A percentile compares a stretch with the other conserved stretches of the same genome.
Evolutionary conservation across 2,329 filamentous ascomycete genomes (phyloP).

Genomic region (Penicillium sp.): DNA sequence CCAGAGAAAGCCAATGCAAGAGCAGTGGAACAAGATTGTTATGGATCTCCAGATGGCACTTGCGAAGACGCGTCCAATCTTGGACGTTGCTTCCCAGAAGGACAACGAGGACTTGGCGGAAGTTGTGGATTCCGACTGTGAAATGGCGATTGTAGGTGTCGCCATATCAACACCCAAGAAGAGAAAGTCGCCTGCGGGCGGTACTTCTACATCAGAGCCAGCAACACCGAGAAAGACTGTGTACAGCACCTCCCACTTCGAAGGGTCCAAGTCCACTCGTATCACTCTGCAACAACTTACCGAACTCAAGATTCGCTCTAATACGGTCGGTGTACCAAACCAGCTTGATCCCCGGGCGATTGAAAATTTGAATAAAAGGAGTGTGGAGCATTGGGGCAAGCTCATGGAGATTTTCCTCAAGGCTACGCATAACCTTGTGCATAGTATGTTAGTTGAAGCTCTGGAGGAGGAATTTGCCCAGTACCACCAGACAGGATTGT

Average conservation of each 20-base stretch:
- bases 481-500: slow-evolving; percentile 37
- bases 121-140: slow-evolving; percentile 27
- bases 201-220: not conserved
- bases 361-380: slow-evolving; percentile 56
- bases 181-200: slow-evolving; percentile 17
- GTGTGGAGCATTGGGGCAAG: slow-evolving; percentile 57
- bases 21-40: slow-evolving; percentile 46
- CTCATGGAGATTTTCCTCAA: slow-evolving; percentile 49
- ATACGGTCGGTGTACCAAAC: slow-evolving; percentile 57
- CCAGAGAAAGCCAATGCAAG: slow-evolving; percentile 40
- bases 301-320: slow-evolving; percentile 39
- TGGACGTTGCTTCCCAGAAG: slow-evolving; percentile 26
- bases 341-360: slow-evolving; percentile 61
- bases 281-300: not conserved
- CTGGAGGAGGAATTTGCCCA: slow-evolving; percentile 42
- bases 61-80: slow-evolving; percentile 44
- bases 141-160: slow-evolving; percentile 17
- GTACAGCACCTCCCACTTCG: slow-evolving; percentile 20
- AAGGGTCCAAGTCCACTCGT: slow-evolving; percentile 8
- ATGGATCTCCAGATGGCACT: slow-evolving; percentile 52
- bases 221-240: not conserved
- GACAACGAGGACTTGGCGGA: slow-evolving; percentile 40
- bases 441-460: slow-evolving; percentile 43
- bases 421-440: slow-evolving; percentile 30
- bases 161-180: slow-evolving; percentile 13